phyloP scores from a whole-genome alignment of 78 protist species.

The Dictyostelium purpureum region DNA sequence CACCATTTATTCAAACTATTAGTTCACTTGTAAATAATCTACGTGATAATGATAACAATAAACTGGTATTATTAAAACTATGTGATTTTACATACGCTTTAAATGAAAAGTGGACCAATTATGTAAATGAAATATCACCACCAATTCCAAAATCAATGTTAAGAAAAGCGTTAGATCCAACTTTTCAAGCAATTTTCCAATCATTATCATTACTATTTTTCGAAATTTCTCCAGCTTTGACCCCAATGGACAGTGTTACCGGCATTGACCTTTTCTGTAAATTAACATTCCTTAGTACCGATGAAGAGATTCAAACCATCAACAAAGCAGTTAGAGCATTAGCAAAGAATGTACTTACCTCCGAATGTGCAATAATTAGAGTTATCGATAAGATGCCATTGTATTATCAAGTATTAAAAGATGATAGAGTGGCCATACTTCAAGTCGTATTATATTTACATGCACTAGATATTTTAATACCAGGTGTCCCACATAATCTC shows the following conservation, averaged over 20 bases:
- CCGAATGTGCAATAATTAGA: constrained; percentile 71
- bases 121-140: neutral
- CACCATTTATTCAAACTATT: constrained; percentile 26
- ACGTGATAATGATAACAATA: constrained; percentile 52
- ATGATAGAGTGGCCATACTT: constrained; percentile 12
- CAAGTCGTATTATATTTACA: constrained; percentile 37
- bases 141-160: constrained; percentile 29
- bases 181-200: constrained; percentile 11
- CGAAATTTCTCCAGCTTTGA: constrained; percentile 14
- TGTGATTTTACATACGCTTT: constrained; percentile 33
- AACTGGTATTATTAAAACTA: constrained; percentile 16
- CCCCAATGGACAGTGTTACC: constrained; percentile 49
- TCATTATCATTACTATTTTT: constrained; percentile 22
- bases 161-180: constrained; percentile 31
- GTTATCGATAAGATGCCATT: constrained; percentile 58
- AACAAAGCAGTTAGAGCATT: constrained; percentile 19
- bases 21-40: constrained; percentile 2
- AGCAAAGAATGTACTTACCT: constrained; percentile 12
- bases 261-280: constrained; percentile 52
- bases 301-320: neutral
- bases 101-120: constrained; percentile 44
- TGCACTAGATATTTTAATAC: constrained; percentile 22
- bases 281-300: constrained; percentile 28
- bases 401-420: constrained; percentile 11
- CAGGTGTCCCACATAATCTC: constrained; percentile 37